Conservation (phyloP, 1,139 yeast species). For the Scheffersomyces stambukii region DNA sequence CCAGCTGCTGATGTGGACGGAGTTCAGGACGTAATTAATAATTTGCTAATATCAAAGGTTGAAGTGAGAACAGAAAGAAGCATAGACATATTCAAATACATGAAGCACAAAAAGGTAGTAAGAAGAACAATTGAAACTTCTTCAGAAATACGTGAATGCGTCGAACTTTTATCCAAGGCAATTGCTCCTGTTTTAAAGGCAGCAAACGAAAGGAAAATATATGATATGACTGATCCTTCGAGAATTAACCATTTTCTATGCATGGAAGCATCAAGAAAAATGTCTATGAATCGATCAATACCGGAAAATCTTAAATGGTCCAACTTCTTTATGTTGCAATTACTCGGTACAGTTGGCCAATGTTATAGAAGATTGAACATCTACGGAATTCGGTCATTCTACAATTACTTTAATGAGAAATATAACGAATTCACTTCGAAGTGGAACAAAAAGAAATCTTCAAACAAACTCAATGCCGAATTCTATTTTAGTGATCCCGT, state of each 20-base stretch:
- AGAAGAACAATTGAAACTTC: slow-evolving; percentile 53
- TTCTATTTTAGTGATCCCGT: slow-evolving; percentile 55
- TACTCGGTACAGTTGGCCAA: slow-evolving; percentile 74
- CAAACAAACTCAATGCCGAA: slow-evolving; percentile 56
- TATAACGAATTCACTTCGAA: slow-evolving; percentile 56
- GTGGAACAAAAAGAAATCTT: slow-evolving; percentile 44
- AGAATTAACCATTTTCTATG: slow-evolving; percentile 70
- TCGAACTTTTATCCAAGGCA: slow-evolving; percentile 47
- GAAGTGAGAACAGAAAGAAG: slow-evolving; percentile 87
- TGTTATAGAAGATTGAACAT: slow-evolving; percentile 63
- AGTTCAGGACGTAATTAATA: slow-evolving; percentile 78
- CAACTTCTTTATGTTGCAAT: slow-evolving; percentile 54
- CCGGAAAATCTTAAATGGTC: slow-evolving; percentile 74
- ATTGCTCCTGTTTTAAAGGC: slow-evolving; percentile 58
- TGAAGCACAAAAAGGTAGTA: slow-evolving; percentile 65
- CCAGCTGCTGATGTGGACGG: slow-evolving; percentile 88
- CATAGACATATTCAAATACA: slow-evolving; percentile 72
- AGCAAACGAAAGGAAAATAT: slow-evolving; percentile 61
- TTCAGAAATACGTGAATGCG: slow-evolving; percentile 47
- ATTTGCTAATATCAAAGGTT: slow-evolving; percentile 67
- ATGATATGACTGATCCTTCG: slow-evolving; percentile 61
- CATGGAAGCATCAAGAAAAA: slow-evolving; percentile 61
- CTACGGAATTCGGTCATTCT: slow-evolving; percentile 81
- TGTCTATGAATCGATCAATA: slow-evolving; percentile 47
- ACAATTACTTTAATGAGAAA: slow-evolving; percentile 57